Conservation (phyloP, 148 eudicot genomes). For the Camellia granthamiana region DNA sequence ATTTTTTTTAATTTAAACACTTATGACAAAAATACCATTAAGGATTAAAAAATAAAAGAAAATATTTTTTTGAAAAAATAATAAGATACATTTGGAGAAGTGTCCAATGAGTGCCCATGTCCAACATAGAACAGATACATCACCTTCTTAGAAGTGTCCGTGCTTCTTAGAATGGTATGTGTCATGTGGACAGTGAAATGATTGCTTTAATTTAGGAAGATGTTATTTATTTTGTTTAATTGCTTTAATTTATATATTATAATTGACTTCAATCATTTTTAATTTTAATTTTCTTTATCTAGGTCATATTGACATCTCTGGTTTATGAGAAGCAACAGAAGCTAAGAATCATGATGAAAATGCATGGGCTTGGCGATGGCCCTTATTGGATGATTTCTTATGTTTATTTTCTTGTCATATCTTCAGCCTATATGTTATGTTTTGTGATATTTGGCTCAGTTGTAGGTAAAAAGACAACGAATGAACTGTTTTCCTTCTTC, state of each 20-base stretch:
- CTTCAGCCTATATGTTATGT: conserved; percentile 68
- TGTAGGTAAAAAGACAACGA: conserved; percentile 49
- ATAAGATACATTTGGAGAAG: too few species aligned
- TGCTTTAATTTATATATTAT: background rate
- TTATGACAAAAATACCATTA: too few species aligned
- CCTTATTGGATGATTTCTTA: conserved; percentile 94
- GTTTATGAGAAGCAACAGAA: conserved; percentile 89
- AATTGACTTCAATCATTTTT: background rate
- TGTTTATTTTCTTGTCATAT: conserved; percentile 75
- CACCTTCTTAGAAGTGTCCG: too few species aligned
- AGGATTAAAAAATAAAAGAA: too few species aligned
- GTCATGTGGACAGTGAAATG: background rate
- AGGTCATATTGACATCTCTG: conserved; percentile 69
- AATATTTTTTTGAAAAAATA: too few species aligned
- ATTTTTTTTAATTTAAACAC: too few species aligned
- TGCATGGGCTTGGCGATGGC: conserved; percentile 98
- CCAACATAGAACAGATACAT: too few species aligned
- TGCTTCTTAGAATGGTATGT: background rate
- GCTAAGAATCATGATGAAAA: conserved; percentile 97
- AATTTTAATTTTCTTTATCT: conserved; percentile 17
- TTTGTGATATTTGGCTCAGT: conserved; percentile 81
- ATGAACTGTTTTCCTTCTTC: conserved; percentile 12
- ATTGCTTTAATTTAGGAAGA: background rate
- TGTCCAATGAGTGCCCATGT: too few species aligned
- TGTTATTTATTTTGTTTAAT: background rate